Conservation (phyloP, 169 alveolate genomes). For the Plasmodium malariae region DNA sequence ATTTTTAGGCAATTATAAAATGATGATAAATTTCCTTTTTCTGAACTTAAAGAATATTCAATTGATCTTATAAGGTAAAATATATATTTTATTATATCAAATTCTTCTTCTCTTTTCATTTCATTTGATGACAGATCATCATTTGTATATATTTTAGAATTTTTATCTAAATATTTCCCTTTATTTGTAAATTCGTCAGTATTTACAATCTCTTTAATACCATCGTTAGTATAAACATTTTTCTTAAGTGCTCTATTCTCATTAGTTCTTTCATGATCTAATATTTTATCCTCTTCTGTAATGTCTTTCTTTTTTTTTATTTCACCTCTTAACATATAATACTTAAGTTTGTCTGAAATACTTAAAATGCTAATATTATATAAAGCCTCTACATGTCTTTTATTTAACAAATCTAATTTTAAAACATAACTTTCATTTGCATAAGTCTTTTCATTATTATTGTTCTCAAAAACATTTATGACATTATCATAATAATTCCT, state of each 20-base stretch:
- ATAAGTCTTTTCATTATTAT: constrained; percentile 43
- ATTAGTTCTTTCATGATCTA: constrained; percentile 49
- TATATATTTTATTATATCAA: constrained; percentile 71
- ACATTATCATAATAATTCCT: constrained; percentile 76
- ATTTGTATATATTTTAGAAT: constrained; percentile 43
- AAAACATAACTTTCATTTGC: constrained; percentile 70
- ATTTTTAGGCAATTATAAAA: constrained; percentile 63
- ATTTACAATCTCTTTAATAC: constrained; percentile 24
- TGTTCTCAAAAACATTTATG: constrained; percentile 53
- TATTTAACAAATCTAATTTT: constrained; percentile 68
- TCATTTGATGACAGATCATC: constrained; percentile 63
- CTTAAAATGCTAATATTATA: constrained; percentile 75
- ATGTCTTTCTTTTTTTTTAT: constrained; percentile 51
- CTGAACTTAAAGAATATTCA: constrained; percentile 73
- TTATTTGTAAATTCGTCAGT: constrained; percentile 41
- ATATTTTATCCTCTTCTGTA: constrained; percentile 25
- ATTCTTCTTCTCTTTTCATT: constrained; percentile 67
- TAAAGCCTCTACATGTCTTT: constrained; percentile 62
- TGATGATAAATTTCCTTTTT: constrained; percentile 71
- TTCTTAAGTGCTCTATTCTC: constrained; percentile 71
- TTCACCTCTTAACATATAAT: constrained; percentile 76
- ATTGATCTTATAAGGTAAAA: constrained; percentile 71
- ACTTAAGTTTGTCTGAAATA: constrained; percentile 69
- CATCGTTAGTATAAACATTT: constrained; percentile 22
- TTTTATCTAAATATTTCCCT: constrained; percentile 50